phyloP scores from a whole-genome alignment of 129 eudicot species.

The Tanacetum coccineum region DNA sequence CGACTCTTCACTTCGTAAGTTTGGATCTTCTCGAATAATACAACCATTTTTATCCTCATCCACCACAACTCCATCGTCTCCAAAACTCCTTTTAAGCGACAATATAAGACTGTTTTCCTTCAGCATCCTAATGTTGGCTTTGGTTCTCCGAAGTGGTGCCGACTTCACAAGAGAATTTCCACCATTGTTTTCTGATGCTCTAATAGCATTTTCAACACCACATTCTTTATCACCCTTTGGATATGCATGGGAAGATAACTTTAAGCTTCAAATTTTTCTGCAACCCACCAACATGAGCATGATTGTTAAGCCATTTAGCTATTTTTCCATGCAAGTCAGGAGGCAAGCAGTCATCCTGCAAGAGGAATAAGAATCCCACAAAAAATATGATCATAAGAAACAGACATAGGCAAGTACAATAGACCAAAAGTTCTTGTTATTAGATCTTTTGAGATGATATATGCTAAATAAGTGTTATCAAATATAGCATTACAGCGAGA shows the following conservation, averaged over 20 bases:
- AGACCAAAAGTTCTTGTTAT: no score
- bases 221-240: constrained; percentile 14
- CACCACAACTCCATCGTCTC: constrained; percentile 35
- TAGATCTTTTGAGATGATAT: not conserved
- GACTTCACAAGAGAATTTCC: constrained; percentile 19
- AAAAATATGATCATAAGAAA: not conserved
- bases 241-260: constrained; percentile 4
- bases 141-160: constrained; percentile 63
- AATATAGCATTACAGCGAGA: constrained; percentile 51
- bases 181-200: constrained; percentile 7
- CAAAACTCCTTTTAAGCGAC: constrained; percentile 36
- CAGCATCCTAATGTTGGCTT: constrained; percentile 46
- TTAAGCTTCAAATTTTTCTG: constrained; percentile 57
- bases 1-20: constrained; percentile 35
- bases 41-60: constrained; percentile 31
- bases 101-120: constrained; percentile 44
- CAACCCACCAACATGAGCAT: constrained; percentile 48
- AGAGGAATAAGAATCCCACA: constrained; percentile 2
- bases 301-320: constrained; percentile 56
- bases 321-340: constrained; percentile 58
- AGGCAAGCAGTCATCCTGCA: constrained; percentile 58
- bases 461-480: not conserved
- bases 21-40: not conserved
- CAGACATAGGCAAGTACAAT: not conserved
- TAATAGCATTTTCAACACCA: constrained; percentile 5